Conservation (phyloP, 2,329 filamentous ascomycete genomes). For the Xylaria sp. region DNA sequence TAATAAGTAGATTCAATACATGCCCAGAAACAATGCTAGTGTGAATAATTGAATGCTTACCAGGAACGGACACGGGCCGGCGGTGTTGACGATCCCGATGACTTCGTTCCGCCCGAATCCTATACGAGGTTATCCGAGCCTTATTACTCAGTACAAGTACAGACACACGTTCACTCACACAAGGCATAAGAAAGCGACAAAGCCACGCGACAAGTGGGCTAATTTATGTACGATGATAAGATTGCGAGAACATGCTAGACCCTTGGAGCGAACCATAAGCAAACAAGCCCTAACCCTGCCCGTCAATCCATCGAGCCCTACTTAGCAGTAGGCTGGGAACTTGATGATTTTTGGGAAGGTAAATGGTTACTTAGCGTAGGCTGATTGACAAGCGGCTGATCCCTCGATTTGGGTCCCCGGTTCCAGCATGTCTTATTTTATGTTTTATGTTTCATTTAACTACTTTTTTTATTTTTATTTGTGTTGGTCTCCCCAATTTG, state of each 20-base stretch:
- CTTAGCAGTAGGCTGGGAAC: background rate
- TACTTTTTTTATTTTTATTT: too few species aligned
- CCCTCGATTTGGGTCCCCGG: constrained; percentile 23
- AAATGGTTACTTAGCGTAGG: constrained; percentile 6
- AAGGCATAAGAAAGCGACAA: constrained; percentile 19
- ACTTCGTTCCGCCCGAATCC: constrained; percentile 8
- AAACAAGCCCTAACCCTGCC: constrained; percentile 30
- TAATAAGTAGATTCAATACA: background rate
- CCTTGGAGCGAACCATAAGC: constrained; percentile 26
- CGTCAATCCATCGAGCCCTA: constrained; percentile 22
- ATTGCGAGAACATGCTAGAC: constrained; percentile 32
- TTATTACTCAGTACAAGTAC: background rate
- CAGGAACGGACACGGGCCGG: constrained; percentile 2
- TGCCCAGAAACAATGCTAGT: background rate
- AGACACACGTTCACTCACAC: background rate
- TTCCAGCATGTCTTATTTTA: background rate
- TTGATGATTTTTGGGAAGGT: constrained; percentile 35
- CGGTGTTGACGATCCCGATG: constrained; percentile 11
- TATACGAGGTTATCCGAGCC: constrained; percentile 1
- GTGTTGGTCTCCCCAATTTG: background rate
- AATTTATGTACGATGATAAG: constrained; percentile 28
- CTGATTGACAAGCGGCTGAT: constrained; percentile 36
- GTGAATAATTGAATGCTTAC: background rate
- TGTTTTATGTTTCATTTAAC: too few species aligned
- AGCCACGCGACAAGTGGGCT: constrained; percentile 35